Base-by-base conservation (phyloP, 768 basidiomycete genomes). In the Boletellus sp. region DNA sequence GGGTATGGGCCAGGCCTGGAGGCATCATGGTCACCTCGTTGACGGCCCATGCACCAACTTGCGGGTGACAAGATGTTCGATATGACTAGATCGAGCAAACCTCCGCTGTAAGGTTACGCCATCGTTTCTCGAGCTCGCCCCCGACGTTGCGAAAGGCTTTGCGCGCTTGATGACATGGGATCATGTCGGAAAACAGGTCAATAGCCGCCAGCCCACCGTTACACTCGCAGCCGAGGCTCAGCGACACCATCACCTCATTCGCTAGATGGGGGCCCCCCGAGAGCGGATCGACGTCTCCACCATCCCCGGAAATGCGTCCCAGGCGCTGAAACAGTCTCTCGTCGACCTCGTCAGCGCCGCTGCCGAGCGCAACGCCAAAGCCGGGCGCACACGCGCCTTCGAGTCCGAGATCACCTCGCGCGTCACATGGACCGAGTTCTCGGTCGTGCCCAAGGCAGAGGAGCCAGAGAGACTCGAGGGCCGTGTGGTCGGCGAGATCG, bases 401-500 rank as follows among this genome's bases (percentile, higher is more conserved):
- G 64, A 64, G 20, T 23, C 57, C 12, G 55, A 49, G 13, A 55
- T 65, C 22, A 31, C 38, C 15, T 62, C 62, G 1, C 51, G 70
- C 4, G 37, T 75, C 36, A 31, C 39, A 4, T 67, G 73, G 40
- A 72, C 66, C 1, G 77, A 79, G 23, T 60, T 76, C 0, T 78
- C 76, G 1, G 53, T 80, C 16, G 41, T 67, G 1, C 57, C 63
- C 37, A 79, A 79, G 49, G 52, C 58, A 8, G 78, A 81, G 47
- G 78, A 77, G 43, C 70, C 74, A 1, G 60, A 52, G 28, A 74
- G 71, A 54, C 53, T 53, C 5, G 80, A 81, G 59, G 75, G 70
- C 1, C 61, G 73, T 15, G 71, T 80, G 12, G 75, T 80, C 6
- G 60, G 66, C 22, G 78, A 79, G 53, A 62, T 72, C 23, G 63